Percentiles rank a stretch among this genome's conserved stretches.
phyloP scores from a whole-genome alignment of 2,329 filamentous ascomycete genomes.

The Chaetothyriales sp. region DNA sequence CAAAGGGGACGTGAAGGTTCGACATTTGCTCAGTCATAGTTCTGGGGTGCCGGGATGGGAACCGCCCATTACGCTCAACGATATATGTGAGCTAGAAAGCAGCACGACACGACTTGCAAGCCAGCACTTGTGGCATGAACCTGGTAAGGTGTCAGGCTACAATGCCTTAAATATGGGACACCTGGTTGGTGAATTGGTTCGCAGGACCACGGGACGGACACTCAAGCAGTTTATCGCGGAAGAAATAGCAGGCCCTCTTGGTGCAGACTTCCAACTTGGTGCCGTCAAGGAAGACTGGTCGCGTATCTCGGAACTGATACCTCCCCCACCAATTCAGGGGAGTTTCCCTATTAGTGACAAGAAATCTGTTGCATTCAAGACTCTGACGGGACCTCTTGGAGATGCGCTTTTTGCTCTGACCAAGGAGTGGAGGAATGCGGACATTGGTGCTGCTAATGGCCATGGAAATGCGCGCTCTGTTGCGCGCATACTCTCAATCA shows the following conservation, averaged over 20 bases:
- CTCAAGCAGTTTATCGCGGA: slow-evolving; percentile 32
- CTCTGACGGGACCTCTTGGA: slow-evolving; percentile 20
- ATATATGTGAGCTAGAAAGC: slow-evolving; percentile 23
- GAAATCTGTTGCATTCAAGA: slow-evolving; percentile 21
- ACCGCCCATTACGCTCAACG: slow-evolving; percentile 20
- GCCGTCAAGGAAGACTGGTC: slow-evolving; percentile 29
- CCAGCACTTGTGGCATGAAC: slow-evolving; percentile 33
- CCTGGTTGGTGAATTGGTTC: slow-evolving; percentile 32
- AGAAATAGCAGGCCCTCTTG: slow-evolving; percentile 30
- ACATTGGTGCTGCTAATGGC: slow-evolving; percentile 33
- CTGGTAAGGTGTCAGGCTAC: slow-evolving; percentile 33
- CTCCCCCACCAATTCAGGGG: slow-evolving; percentile 10
- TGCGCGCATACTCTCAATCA: slow-evolving; percentile 29
- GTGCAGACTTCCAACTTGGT: slow-evolving; percentile 37
- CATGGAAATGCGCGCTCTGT: slow-evolving; percentile 34
- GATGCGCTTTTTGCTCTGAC: slow-evolving; percentile 17
- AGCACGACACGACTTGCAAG: slow-evolving; percentile 25
- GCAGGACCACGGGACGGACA: slow-evolving; percentile 28
- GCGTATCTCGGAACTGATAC: slow-evolving; percentile 27
- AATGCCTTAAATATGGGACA: slow-evolving; percentile 30
- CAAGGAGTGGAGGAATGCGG: slow-evolving; percentile 26
- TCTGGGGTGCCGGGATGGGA: slow-evolving; percentile 23
- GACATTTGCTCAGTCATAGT: slow-evolving; percentile 11
- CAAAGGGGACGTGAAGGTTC: slow-evolving; percentile 20
- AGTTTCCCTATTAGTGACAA: slow-evolving; percentile 14